Evolutionary conservation across 129 eudicot genomes (phyloP), one percentile per base, ranked within the genome.

Genomic region (Arctium minus): DNA sequence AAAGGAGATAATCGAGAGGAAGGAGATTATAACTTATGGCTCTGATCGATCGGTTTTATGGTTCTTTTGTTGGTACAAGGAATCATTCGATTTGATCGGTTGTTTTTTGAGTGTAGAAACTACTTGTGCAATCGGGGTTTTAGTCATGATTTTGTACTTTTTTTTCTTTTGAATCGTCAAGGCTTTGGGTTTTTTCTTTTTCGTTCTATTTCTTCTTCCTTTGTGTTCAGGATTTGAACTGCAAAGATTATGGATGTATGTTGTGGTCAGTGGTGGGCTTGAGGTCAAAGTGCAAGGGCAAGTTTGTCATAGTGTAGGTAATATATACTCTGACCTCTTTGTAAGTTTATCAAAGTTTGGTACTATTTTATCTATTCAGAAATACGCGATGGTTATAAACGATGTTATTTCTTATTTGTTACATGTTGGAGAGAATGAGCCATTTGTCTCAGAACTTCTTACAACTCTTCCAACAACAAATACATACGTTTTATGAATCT

Each of bases 381-480:
- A n/a, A 80, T 71, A 7, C 32, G 31, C 69, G 73, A 42, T 44
- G 36, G 35, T 73, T 9, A 18, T 73, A 12, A 29, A 4, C 69
- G 18, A 15, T 82, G 42, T 72, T 29, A 42, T 8, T 46, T 86
- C 13, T 79, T 72, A 37, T 74, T 42, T 81, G 50, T 75, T 27
- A 81, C 88, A 96, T 98, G 96, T 96, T 74, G 99, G 99, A 70
- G 99, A 96, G 84, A 92, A 82, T 83, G 99, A 96, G 83, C 98
- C 99, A n/a, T 96, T 96, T 78, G 99, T 96, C 8, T 96, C 99
- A 4, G 96, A 96, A 84, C 97, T 96, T 40, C 89, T 96, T 15
- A 96, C 98, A n/a, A 88, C 89, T 53, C 98, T 96, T 83, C 98
- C 96, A 18, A 88, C 96, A 39, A 96, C 99, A 96, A 85, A 96